Evolutionary conservation across 2,329 filamentous ascomycete genomes (phyloP).

Genomic region (Blastomyces gilchristii): DNA sequence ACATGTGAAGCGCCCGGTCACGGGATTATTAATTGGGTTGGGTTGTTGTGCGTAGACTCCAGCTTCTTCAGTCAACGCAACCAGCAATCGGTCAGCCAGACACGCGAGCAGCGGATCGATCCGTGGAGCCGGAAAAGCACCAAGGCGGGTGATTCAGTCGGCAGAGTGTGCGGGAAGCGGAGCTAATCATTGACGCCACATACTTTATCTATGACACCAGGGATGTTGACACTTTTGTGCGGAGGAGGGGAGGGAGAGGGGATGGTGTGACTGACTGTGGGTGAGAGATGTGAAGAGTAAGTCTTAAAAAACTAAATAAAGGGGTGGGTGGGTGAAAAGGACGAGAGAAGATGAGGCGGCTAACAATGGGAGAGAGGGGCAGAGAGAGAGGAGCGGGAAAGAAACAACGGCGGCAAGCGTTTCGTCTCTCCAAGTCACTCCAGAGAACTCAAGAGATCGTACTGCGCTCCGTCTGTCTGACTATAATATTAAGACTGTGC

Average conservation of each 20-base stretch:
- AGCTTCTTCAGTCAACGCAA: background rate
- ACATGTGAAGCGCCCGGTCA: slow-evolving; percentile 1
- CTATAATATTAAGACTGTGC: background rate
- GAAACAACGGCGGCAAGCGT: background rate
- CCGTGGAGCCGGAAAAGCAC: background rate
- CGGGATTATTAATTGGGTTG: background rate
- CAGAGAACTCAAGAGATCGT: background rate
- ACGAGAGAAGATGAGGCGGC: background rate
- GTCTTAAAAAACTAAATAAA: background rate
- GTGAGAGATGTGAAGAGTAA: background rate
- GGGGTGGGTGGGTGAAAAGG: too few species aligned
- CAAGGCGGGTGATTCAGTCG: background rate
- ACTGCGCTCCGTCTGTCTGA: background rate
- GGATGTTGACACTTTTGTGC: background rate
- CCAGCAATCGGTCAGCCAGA: background rate
- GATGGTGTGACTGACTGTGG: background rate
- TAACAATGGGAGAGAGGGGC: background rate
- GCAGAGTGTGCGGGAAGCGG: background rate
- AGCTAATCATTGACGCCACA: background rate
- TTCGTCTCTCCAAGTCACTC: background rate
- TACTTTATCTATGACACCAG: background rate
- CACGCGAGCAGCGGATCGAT: background rate
- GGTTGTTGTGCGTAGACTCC: background rate
- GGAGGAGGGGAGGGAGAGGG: background rate
- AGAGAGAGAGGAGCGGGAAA: background rate